Evolutionary conservation across 805 yeast species (phyloP).

Genomic region (Jamesozyma jinghongensis): DNA sequence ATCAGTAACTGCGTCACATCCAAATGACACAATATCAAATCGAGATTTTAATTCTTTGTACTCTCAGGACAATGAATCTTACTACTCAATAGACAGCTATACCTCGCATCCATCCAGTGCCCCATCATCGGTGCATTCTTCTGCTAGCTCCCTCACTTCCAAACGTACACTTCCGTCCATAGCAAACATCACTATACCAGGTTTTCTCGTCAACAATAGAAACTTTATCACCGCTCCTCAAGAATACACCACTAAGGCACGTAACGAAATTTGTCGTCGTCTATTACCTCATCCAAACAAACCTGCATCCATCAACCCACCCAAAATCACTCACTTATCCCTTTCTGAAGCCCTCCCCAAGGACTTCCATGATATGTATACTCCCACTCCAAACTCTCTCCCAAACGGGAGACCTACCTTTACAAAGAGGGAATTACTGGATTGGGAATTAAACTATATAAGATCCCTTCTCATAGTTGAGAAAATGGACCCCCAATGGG

Average conservation of each 20-base stretch:
- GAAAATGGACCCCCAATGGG: constrained; percentile 43
- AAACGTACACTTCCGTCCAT: too few relatives aligned
- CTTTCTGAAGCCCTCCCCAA: constrained; percentile 41
- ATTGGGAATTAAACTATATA: constrained; percentile 59
- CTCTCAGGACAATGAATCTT: too few relatives aligned
- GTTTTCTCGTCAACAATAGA: constrained; percentile 2
- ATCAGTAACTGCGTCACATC: too few relatives aligned
- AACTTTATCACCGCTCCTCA: constrained; percentile 28
- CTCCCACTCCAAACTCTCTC: constrained; percentile 35
- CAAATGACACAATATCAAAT: too few relatives aligned
- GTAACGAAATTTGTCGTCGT: constrained; percentile 26
- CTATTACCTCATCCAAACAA: constrained; percentile 5
- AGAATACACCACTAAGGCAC: constrained; percentile 28
- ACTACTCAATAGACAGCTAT: background rate
- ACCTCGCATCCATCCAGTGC: too few relatives aligned
- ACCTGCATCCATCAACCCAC: background rate
- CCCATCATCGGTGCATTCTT: too few relatives aligned
- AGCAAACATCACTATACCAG: background rate
- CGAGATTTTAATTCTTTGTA: too few relatives aligned
- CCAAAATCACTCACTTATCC: constrained; percentile 13
- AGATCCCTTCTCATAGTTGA: constrained; percentile 49
- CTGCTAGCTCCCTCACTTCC: too few relatives aligned
- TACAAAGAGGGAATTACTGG: constrained; percentile 47
- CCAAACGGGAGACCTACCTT: constrained; percentile 49
- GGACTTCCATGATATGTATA: constrained; percentile 41